Conservation (phyloP, 2,329 filamentous ascomycete genomes). For the Microdochium trichocladiopsis region DNA sequence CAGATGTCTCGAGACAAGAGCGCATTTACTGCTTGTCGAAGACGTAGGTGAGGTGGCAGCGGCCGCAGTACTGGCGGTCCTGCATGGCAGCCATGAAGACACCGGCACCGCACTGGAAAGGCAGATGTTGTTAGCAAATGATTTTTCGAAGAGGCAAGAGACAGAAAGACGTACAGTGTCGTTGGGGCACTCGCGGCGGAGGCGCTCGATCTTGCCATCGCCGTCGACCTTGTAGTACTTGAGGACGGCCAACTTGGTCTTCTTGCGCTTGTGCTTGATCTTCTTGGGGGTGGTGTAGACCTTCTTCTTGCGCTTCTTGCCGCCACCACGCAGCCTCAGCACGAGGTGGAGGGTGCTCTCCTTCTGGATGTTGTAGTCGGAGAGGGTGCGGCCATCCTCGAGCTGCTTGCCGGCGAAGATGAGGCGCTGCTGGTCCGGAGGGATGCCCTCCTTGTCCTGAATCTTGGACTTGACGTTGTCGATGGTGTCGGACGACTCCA, state of each 20-base stretch:
- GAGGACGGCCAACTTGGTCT: constrained; percentile 99
- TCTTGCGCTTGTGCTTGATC: constrained; percentile 99
- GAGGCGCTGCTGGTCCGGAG: constrained; percentile 97
- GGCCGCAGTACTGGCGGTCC: constrained; percentile 95
- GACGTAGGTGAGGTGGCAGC: constrained; percentile 67
- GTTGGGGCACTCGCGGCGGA: constrained; percentile 93
- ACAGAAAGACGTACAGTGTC: constrained; percentile 66
- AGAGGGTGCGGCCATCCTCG: constrained; percentile 97
- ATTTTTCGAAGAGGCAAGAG: constrained; percentile 13
- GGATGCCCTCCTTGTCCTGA: constrained; percentile 99
- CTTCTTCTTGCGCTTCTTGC: constrained; percentile 99
- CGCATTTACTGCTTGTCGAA: constrained; percentile 51
- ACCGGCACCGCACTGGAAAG: constrained; percentile 91
- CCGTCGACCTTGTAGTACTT: constrained; percentile 99
- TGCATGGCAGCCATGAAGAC: constrained; percentile 99
- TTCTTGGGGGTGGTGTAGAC: constrained; percentile 99
- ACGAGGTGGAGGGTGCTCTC: constrained; percentile 98
- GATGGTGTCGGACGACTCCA: constrained; percentile 99
- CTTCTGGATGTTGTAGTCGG: constrained; percentile 99
- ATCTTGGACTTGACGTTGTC: constrained; percentile 99
- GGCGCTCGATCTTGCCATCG: constrained; percentile 99
- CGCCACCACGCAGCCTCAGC: constrained; percentile 95
- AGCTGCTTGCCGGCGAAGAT: constrained; percentile 99
- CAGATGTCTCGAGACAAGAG: neutral
- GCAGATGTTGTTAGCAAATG: constrained; percentile 23